Percentiles rank a stretch among this genome's conserved stretches.
phyloP scores from a whole-genome alignment of 1,284 basidiomycete species.

The Retiboletus fuscus region DNA sequence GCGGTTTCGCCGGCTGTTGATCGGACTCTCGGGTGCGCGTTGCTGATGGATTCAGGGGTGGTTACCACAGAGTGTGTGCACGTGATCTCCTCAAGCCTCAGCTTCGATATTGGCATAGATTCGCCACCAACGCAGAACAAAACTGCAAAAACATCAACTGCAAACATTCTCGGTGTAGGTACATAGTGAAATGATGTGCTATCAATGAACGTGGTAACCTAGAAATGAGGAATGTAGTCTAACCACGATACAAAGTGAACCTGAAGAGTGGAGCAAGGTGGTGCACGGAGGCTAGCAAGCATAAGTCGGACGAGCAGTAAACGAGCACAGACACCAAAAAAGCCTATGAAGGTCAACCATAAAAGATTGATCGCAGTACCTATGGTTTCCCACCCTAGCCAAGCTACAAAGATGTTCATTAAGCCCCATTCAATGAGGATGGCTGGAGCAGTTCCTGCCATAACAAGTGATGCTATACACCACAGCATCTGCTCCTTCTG shows the following conservation, averaged over 20 bases:
- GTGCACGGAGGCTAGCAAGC: not conserved
- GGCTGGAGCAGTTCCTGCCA: not conserved
- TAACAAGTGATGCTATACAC: not conserved
- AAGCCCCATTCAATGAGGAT: not conserved
- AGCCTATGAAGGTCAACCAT: not conserved
- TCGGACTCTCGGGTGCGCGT: too few species aligned
- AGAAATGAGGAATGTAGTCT: not conserved
- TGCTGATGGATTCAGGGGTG: too few species aligned
- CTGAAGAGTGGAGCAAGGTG: not conserved
- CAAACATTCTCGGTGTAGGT: not conserved
- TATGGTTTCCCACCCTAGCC: not conserved
- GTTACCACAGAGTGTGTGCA: too few species aligned
- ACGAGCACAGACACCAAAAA: not conserved
- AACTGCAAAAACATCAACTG: too few species aligned
- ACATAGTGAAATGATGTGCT: not conserved
- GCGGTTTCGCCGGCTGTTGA: too few species aligned
- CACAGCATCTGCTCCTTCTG: not conserved
- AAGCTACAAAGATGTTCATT: not conserved
- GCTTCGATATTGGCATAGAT: too few species aligned
- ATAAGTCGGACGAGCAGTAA: not conserved
- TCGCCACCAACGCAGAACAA: too few species aligned
- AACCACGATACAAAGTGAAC: not conserved
- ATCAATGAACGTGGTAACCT: not conserved
- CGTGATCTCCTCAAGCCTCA: too few species aligned
- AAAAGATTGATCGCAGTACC: too few species aligned